Evolutionary conservation across 257 asterid species (phyloP), one percentile per base, ranked within the genome.

Genomic region (Lavandula angustifolia): DNA sequence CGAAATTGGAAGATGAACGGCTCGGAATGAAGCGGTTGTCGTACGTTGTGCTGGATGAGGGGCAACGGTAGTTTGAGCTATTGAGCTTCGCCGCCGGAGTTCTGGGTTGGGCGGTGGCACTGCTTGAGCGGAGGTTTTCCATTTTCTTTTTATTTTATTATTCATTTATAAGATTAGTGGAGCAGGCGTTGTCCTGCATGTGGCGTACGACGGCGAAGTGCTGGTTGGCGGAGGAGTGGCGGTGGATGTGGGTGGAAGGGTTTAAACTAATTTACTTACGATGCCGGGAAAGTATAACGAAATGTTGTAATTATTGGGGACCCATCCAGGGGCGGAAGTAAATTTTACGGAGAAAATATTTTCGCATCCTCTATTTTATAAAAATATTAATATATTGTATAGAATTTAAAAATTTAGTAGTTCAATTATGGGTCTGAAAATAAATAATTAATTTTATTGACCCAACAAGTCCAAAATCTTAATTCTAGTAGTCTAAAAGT

Each of bases 1-100:
- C 84, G 32, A 92, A 92, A 73, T 92, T 87, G 61, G 97, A 92
- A 7, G 94, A 85, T 2, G 96, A 78, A 11, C 96, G 83, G 57
- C 94, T 80, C 3, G 97, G 98, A 42, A 92, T 92, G 67, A 89
- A 92, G 0, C 98, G 95, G 70, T 92, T 97, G 31, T 95, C 76
- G 80, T 77, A 87, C 54, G 79, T 87, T 8, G 91, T 80, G 38
- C 95, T 72, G 6, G 87, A 74, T 0, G 87, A 76, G 4, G 89
- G 90, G 29, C 80, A 85, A 60, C 68, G 88, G 63, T 83, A 79
- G 48, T 78, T 62, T 31, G 80, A 73, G 68, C 43, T 70, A 63
- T 68, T 18, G 33, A 62, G 75, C 55, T 42, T 66, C 71, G 68
- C 13, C 55, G 71, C 54, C 62, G 87, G 88, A 37, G 85, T 80